phyloP scores from a whole-genome alignment of 305 asterid genomes.

The Fraxinus latifolia region DNA sequence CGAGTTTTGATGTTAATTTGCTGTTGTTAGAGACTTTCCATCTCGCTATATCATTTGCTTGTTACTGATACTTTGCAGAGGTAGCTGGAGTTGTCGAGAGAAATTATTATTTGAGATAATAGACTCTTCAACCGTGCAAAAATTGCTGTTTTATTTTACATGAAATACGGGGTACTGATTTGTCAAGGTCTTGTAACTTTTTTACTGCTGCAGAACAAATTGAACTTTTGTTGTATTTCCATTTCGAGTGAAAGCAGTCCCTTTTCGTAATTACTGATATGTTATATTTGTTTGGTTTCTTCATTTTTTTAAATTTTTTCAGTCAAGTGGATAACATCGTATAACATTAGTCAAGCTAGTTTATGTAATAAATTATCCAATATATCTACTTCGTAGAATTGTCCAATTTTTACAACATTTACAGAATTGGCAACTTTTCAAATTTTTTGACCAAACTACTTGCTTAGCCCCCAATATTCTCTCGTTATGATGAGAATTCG shows the following conservation, averaged over 20 bases:
- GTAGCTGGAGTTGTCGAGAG: slow-evolving; percentile 25
- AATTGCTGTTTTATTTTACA: slow-evolving; percentile 14
- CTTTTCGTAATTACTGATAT: neutral
- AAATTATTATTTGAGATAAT: slow-evolving; percentile 16
- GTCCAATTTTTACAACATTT: too few species aligned
- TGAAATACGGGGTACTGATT: slow-evolving; percentile 17
- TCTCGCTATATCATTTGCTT: neutral
- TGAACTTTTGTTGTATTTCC: slow-evolving; percentile 2
- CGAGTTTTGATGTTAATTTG: too few species aligned
- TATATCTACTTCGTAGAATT: too few species aligned
- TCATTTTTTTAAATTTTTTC: too few species aligned
- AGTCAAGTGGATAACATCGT: neutral
- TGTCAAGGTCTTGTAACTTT: neutral
- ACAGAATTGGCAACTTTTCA: too few species aligned
- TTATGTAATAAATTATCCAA: neutral
- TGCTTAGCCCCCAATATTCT: too few species aligned
- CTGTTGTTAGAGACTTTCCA: neutral
- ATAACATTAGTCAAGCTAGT: too few species aligned
- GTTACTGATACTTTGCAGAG: slow-evolving; percentile 26
- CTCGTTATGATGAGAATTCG: too few species aligned
- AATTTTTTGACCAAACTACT: too few species aligned
- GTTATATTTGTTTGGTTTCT: neutral
- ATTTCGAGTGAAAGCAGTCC: neutral
- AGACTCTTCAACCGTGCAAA: slow-evolving; percentile 17
- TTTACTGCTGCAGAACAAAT: slow-evolving; percentile 3